phyloP scores from a whole-genome alignment of 2,329 filamentous ascomycete species.

The Hymenoscyphus fraxineus region DNA sequence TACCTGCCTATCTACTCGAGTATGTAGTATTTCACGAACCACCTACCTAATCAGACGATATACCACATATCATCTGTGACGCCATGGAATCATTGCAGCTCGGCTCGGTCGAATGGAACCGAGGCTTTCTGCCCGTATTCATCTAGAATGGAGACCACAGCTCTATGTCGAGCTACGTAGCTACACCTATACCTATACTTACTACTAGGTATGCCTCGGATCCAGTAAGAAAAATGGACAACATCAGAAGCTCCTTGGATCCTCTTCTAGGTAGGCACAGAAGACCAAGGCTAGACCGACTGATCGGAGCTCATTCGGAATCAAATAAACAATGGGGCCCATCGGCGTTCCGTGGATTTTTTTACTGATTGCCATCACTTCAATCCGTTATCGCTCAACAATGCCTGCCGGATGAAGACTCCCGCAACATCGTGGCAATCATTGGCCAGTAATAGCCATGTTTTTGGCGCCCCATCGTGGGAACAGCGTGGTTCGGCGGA shows the following conservation, averaged over 20 bases:
- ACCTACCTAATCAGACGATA: no score
- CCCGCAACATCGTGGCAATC: neutral
- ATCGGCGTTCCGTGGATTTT: conserved; percentile 10
- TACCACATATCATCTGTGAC: no score
- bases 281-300: neutral
- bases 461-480: conserved; percentile 1
- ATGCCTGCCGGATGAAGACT: neutral
- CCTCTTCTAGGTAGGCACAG: neutral
- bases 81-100: no score
- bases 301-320: neutral
- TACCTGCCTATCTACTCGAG: no score
- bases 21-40: no score
- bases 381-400: conserved; percentile 9
- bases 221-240: neutral
- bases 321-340: neutral
- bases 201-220: neutral
- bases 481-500: conserved; percentile 13
- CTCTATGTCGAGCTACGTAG: no score
- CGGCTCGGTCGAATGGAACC: no score
- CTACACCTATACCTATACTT: no score
- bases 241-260: neutral
- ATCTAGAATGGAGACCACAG: no score
- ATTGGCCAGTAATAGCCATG: conserved; percentile 13
- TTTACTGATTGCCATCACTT: conserved; percentile 4
- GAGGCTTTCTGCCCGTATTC: no score